Base-by-base conservation (phyloP, 768 basidiomycete species). In the Amanita exitialis region DNA sequence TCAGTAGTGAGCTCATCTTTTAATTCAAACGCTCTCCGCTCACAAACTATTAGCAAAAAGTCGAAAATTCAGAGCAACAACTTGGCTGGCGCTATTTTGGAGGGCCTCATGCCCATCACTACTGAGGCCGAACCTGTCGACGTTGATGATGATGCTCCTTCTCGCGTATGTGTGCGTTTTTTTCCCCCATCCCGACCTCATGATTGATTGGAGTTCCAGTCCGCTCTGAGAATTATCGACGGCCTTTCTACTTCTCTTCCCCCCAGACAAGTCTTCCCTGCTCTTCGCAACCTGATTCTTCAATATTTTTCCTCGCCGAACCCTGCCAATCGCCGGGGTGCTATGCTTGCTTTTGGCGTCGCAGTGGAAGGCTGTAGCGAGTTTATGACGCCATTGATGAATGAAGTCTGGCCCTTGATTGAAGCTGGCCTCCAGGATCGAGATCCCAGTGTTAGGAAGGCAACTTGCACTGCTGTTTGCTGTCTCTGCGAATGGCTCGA, bases 401-500 rank as follows among this genome's bases (percentile, higher is more conserved):
- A 65, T 54, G 77, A 90, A 59, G 83, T 99, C 25, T 99, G 96
- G 96, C 93, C 94, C 1, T 75, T 95, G 51, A 82, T 99, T 58
- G 89, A 96, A 62, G 74, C 79, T 44, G 94, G 94, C 57, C 79
- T 99, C 28, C 77, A 76, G 54, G 96, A 99, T 63, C 64, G 69
- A 35, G 92, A 97, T 60, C 75, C 86, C 12, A 76, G 78, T 9
- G 96, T 99, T 47, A 78, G 94, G 62, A 96, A 93, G 66, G 95
- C 96, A 2, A 85, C 89, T n/a, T 98, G 95, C 66, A 81, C 92
- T 52, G 90, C 92, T 16, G 86, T 99, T 57, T 90, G 90, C 60
- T 98, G 94, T 69, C 68, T 98, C 47, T 97, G 94, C 64, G 96
- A 99, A 69, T 96, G 92, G 90, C 73, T 98, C 20, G 90, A 93